phyloP scores from a whole-genome alignment of 371 early-diverging fungal species.

The Dichotomocladium elegans region DNA sequence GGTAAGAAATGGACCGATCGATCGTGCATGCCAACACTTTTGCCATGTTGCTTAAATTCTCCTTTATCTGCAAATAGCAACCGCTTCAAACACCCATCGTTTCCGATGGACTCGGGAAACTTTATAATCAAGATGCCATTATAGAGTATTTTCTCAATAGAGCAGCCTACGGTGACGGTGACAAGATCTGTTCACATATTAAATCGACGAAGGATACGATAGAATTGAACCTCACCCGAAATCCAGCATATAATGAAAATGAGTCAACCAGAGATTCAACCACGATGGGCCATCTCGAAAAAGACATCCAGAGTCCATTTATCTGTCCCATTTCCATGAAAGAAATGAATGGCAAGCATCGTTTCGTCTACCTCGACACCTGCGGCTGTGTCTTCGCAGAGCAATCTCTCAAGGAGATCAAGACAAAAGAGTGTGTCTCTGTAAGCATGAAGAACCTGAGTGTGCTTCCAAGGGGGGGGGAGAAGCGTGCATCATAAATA shows the following conservation, averaged over 20 bases:
- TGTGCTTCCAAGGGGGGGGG: not conserved
- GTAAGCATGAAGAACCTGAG: constrained; percentile 35
- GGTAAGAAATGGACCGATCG: constrained; percentile 20
- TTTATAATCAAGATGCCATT: constrained; percentile 91
- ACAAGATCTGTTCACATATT: constrained; percentile 80
- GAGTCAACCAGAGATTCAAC: constrained; percentile 26
- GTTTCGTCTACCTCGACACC: constrained; percentile 71
- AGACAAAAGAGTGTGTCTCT: constrained; percentile 54
- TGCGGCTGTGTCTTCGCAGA: constrained; percentile 93
- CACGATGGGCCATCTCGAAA: constrained; percentile 48
- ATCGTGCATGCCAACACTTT: not conserved
- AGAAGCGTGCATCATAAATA: not conserved
- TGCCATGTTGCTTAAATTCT: not conserved
- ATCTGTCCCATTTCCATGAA: constrained; percentile 89
- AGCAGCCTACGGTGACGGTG: constrained; percentile 78
- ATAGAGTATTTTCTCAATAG: constrained; percentile 80
- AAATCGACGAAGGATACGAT: constrained; percentile 68
- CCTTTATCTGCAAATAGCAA: constrained; percentile 24
- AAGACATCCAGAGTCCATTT: constrained; percentile 58
- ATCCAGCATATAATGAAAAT: constrained; percentile 59
- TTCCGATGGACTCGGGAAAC: constrained; percentile 75
- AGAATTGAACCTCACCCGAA: constrained; percentile 68
- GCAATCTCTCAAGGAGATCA: constrained; percentile 77
- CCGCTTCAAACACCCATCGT: constrained; percentile 80
- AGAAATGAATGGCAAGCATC: constrained; percentile 91